Conservation (phyloP, 176 grass and related monocot genomes). For the Zea mays region DNA sequence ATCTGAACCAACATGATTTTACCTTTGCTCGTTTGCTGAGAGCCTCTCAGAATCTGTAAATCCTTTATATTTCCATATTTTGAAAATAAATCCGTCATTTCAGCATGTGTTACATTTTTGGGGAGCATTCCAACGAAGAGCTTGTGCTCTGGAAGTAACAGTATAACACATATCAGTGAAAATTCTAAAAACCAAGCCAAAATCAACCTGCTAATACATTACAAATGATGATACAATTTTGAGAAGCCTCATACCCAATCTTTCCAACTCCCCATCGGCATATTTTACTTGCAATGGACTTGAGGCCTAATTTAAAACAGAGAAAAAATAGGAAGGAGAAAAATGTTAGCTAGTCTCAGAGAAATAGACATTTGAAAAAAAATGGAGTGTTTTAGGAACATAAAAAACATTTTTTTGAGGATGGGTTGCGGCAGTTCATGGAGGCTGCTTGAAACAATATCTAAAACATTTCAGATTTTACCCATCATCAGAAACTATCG, state of each 20-base stretch:
- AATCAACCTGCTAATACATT: conserved; percentile 10
- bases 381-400: background rate
- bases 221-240: conserved; percentile 15
- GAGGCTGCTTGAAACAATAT: background rate
- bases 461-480: background rate
- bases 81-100: conserved; percentile 76
- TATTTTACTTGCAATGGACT: conserved; percentile 99
- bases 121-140: conserved; percentile 98
- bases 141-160: conserved; percentile 79
- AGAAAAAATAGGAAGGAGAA: conserved; percentile 11
- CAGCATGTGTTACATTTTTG: conserved; percentile 82
- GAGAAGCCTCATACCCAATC: conserved; percentile 65
- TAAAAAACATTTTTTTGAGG: background rate
- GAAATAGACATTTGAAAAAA: conserved; percentile 12
- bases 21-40: conserved; percentile 98
- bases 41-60: conserved; percentile 92
- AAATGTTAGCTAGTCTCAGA: conserved; percentile 16
- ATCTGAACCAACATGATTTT: conserved; percentile 24
- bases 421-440: background rate
- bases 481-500: background rate
- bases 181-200: background rate
- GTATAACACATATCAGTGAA: conserved; percentile 16
- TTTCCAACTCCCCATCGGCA: conserved; percentile 95
- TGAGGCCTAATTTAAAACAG: conserved; percentile 59
- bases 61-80: conserved; percentile 90